phyloP scores from a whole-genome alignment of 2,329 filamentous ascomycete species.

The Sporothrix protearum region DNA sequence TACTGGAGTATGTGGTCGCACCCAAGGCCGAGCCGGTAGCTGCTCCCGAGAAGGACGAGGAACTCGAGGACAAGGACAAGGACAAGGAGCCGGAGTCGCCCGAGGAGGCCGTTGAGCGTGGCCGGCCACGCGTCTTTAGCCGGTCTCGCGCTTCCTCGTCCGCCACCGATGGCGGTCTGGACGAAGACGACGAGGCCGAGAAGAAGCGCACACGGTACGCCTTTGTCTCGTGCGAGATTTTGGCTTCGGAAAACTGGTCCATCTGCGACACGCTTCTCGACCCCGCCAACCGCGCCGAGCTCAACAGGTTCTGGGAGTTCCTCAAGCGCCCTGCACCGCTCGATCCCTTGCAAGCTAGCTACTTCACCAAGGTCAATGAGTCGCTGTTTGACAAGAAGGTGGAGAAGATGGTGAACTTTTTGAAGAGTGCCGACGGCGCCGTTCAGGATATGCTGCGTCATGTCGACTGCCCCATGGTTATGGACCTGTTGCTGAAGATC shows the following conservation, averaged over 20 bases:
- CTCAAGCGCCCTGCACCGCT: conserved; percentile 78
- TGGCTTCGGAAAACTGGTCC: conserved; percentile 95
- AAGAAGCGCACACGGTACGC: conserved; percentile 92
- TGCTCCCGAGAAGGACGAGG: conserved; percentile 44
- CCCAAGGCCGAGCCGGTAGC: conserved; percentile 62
- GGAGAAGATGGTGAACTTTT: conserved; percentile 88
- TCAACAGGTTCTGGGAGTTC: conserved; percentile 89
- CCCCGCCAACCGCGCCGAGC: conserved; percentile 59
- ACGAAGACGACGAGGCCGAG: conserved; percentile 71
- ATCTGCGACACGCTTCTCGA: conserved; percentile 91
- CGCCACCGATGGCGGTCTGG: conserved; percentile 42
- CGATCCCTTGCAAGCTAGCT: conserved; percentile 89
- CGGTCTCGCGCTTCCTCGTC: conserved; percentile 54
- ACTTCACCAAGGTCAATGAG: conserved; percentile 99
- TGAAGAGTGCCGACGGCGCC: conserved; percentile 78
- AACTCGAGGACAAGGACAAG: background rate
- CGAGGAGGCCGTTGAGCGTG: conserved; percentile 35
- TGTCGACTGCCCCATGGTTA: conserved; percentile 96
- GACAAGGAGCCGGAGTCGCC: conserved; percentile 35
- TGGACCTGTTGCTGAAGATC: conserved; percentile 95
- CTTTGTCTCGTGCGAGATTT: conserved; percentile 85
- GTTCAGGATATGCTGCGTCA: conserved; percentile 84
- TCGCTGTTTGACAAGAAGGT: conserved; percentile 97
- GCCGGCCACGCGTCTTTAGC: conserved; percentile 47
- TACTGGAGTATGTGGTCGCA: conserved; percentile 88